Evolutionary conservation across 805 yeast genomes (phyloP), one percentile per base, ranked within the genome.

Genomic region (Candida maris): DNA sequence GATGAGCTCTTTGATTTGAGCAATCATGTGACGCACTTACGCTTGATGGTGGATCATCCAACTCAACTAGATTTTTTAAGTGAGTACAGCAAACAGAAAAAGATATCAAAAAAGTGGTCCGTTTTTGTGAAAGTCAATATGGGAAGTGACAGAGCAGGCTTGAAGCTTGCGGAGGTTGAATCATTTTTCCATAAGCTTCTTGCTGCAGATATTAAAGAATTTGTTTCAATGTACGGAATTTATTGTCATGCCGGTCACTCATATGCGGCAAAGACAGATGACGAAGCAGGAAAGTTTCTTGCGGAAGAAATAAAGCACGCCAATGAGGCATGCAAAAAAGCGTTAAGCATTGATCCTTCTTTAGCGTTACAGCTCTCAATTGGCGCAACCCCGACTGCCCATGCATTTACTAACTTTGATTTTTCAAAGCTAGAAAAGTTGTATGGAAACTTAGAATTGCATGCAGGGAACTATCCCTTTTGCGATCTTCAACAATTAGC

Each of bases 241-340:
- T 85, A 85, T 56, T 79, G 84, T 26, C 93, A 85, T 61, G 85
- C 87, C 1, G 94, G 94, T 2, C 85, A 80, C 52, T 79, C 89
- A 0, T 85, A 85, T 51, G 62, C 62, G 1, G 64, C 81, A 0
- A 56, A 59, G 5, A 57, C 68, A 13, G 54, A 61, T 19, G 64
- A 64, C 1, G 68, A 68, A 20, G 84, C 85, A 0, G 67, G 67
- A 35, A 52, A 50, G 3, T 65, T 58, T 25, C 57, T 85, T 23
- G 32, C 72, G n/a, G 71, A 71, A 18, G 94, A 85, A 49, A 66
- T 84, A 24, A 52, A 51, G 4, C 71, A 75, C 25, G 85, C 76
- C 4, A 71, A 75, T 44, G 54, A 53, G 7, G 91, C 87, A 2
- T 73, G 73, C 26, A 43, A 57, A 38, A 41, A 51, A 24, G 71